Base-by-base conservation (phyloP, 1,284 basidiomycete genomes). In the Austroboletus novae-zelandiae region DNA sequence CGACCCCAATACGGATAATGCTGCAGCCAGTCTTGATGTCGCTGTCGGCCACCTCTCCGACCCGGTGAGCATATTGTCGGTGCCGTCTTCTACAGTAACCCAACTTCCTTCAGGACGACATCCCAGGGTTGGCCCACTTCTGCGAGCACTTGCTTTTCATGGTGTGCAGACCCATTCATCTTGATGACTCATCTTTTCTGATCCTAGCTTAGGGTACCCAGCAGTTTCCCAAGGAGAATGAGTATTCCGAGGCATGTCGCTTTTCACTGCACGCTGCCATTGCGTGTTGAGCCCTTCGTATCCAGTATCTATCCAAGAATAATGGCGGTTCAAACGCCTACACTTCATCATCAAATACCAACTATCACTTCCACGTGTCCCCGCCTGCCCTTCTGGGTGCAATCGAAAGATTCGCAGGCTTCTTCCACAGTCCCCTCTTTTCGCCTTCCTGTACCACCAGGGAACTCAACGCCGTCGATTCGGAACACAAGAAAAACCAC, bases 401-500 rank as follows among this genome's bases (percentile, higher is more conserved):
- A 1, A 79, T 99, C 9, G 83, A 92, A 59, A 88, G 95, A 29
- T 99, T 99, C 69, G 80, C 95, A 0, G 88, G 86, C 3, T 99
- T 99, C 77, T 99, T 99, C 74, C 88, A 91, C 60, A 89, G 86
- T 36, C 97, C 97, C 0, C 79, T 97, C 46, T 99, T 99, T 66
- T 75, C 91, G 11, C 83, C 89, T 0, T 92, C 91, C 15, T 96
- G 96, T 68, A 96, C 96, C 0, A 83, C 89, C 47, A 84, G 97
- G 42, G 97, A 99, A 72, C 83, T 98, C 58, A 94, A 95, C 59
- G 97, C 97, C 1, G 97, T 99, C 34, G 90, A 99, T 67, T 98
- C 94, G 1, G 97, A 99, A 68, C 91, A 99, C 79, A 94, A 94
- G 77, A 99, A 99, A 77, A 99, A 99, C 67, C 80, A 94, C 46